Percentiles rank a stretch among this genome's conserved stretches.
phyloP scores from a whole-genome alignment of 164 flowering plant species.

The Vitis rotundifolia region DNA sequence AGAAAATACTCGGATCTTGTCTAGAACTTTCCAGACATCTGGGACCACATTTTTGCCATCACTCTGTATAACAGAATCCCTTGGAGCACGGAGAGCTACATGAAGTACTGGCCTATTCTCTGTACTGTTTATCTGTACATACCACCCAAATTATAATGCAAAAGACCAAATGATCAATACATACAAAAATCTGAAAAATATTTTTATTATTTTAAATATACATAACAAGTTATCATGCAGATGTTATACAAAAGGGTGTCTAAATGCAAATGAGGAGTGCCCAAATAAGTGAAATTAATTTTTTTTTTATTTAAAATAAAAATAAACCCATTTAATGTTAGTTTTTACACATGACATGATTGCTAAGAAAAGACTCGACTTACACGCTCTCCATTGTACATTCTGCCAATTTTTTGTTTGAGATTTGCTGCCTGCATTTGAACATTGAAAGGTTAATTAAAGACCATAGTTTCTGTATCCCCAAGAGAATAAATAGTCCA shows the following conservation, averaged over 20 bases:
- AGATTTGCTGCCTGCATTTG: conserved; percentile 75
- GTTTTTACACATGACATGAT: not conserved
- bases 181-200: too few relatives aligned
- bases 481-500: not conserved
- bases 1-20: conserved; percentile 82
- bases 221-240: too few relatives aligned
- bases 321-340: not conserved
- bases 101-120: conserved; percentile 95
- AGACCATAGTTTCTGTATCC: not conserved
- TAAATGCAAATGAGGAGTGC: not conserved
- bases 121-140: conserved; percentile 77
- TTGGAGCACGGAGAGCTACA: conserved; percentile 91
- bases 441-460: conserved; percentile 10
- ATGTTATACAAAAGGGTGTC: not conserved
- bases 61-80: conserved; percentile 64
- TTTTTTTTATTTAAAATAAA: too few relatives aligned
- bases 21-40: conserved; percentile 92
- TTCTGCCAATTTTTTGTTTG: conserved; percentile 71
- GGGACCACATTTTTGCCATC: conserved; percentile 95
- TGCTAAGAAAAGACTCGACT: conserved; percentile 19
- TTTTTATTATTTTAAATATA: too few relatives aligned
- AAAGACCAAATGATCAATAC: not conserved
- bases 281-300: not conserved
- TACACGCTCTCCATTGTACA: conserved; percentile 87
- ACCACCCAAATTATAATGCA: conserved; percentile 1